These are phyloP conservation scores for Uronychia setigera DNA, from an alignment of 73 alveolate genomes.

Conservation along the genomic window DNA sequence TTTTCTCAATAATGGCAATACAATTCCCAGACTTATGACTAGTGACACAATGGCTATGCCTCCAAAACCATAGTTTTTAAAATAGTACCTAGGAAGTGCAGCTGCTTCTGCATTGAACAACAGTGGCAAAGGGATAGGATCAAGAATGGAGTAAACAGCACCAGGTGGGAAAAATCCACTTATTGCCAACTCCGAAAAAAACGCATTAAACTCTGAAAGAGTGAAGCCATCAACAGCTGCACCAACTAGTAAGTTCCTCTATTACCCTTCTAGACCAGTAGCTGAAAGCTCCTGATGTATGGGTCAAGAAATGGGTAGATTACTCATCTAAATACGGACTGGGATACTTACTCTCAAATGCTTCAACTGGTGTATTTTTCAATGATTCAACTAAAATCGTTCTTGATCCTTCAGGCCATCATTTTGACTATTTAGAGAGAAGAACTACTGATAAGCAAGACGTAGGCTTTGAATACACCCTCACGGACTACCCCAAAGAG, in stretches of 20 bases:
- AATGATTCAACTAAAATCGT: slow-evolving; percentile 88
- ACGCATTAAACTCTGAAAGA: too few species aligned
- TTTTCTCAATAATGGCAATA: slow-evolving; percentile 83
- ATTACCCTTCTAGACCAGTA: too few species aligned
- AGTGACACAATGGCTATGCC: slow-evolving; percentile 93
- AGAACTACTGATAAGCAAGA: slow-evolving; percentile 72
- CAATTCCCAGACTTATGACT: slow-evolving; percentile 97
- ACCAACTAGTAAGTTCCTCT: too few species aligned
- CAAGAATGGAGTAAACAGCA: slow-evolving; percentile 12
- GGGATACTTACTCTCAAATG: slow-evolving; percentile 89
- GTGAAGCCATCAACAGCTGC: too few species aligned
- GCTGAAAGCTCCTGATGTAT: slow-evolving; percentile 75
- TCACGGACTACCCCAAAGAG: slow-evolving; percentile 90
- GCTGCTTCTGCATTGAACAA: background rate
- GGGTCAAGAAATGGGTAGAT: slow-evolving; percentile 95
- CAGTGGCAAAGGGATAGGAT: too few species aligned
- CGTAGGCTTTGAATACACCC: slow-evolving; percentile 55
- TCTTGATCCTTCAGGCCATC: slow-evolving; percentile 86
- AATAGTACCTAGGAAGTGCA: slow-evolving; percentile 26
- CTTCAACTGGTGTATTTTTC: slow-evolving; percentile 88
- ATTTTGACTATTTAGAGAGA: slow-evolving; percentile 86
- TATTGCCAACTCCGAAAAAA: slow-evolving; percentile 6
- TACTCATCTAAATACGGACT: slow-evolving; percentile 93
- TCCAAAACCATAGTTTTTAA: slow-evolving; percentile 72
- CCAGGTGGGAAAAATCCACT: slow-evolving; percentile 27